Conservation (phyloP, 257 asterid species). For the Avicennia marina region DNA sequence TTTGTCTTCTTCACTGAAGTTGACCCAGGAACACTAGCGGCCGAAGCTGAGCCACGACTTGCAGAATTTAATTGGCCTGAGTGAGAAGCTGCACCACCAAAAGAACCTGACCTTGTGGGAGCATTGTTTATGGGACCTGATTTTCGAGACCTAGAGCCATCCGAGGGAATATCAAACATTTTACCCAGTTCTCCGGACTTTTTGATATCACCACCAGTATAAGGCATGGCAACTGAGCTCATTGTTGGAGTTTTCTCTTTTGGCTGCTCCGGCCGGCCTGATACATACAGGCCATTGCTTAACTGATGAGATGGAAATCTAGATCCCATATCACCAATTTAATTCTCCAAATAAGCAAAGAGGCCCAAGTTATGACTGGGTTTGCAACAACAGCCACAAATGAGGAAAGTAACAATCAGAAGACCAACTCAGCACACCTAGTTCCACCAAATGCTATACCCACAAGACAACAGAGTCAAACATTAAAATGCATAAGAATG, state of each 20-base stretch:
- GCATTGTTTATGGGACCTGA: constrained; percentile 57
- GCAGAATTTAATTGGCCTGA: constrained; percentile 57
- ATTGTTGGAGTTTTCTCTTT: constrained; percentile 52
- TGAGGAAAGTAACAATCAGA: constrained; percentile 3
- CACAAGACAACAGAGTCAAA: constrained; percentile 19
- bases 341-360: constrained; percentile 19
- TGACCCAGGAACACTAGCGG: constrained; percentile 43
- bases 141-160: constrained; percentile 55
- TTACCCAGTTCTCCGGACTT: constrained; percentile 83
- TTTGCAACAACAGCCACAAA: constrained; percentile 4
- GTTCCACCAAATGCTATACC: constrained; percentile 26
- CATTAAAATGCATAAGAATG: neutral
- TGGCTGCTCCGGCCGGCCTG: constrained; percentile 76
- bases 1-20: constrained; percentile 57
- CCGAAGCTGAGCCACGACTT: constrained; percentile 33
- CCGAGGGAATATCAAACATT: constrained; percentile 66
- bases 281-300: constrained; percentile 76
- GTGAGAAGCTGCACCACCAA: constrained; percentile 46
- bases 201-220: constrained; percentile 79
- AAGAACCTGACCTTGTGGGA: constrained; percentile 61
- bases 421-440: constrained; percentile 18
- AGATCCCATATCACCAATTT: constrained; percentile 45
- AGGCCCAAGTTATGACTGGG: constrained; percentile 7
- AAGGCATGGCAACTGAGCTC: constrained; percentile 69
- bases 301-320: constrained; percentile 72